These are phyloP conservation scores for Lactuca sativa DNA, from an alignment of 129 eudicot genomes.

Conservation along the genomic window DNA sequence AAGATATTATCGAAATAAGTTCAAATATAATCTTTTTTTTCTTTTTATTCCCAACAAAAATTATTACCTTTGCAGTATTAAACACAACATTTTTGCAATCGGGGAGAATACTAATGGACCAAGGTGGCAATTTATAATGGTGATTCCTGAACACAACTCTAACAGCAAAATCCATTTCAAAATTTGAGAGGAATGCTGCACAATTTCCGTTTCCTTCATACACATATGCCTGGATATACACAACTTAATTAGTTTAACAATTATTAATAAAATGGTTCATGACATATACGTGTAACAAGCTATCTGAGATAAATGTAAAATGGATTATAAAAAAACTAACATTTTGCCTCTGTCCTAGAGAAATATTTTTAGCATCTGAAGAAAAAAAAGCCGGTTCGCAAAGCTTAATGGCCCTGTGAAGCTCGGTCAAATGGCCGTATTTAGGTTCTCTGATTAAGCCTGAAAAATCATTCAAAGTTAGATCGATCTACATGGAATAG, in stretches of 20 bases:
- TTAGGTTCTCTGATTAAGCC: conserved; percentile 93
- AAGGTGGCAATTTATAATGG: conserved; percentile 87
- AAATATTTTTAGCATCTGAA: conserved; percentile 53
- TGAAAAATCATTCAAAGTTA: conserved; percentile 27
- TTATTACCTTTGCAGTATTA: conserved; percentile 80
- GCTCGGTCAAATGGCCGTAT: conserved; percentile 80
- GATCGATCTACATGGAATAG: background rate
- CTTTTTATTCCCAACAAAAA: background rate
- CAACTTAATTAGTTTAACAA: background rate
- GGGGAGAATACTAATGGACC: conserved; percentile 95
- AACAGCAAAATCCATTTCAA: conserved; percentile 47
- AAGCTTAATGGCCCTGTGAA: conserved; percentile 83
- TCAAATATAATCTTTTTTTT: background rate
- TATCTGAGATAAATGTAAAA: background rate
- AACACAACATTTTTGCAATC: conserved; percentile 84
- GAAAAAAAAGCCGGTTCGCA: conserved; percentile 73
- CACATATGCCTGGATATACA: conserved; percentile 59
- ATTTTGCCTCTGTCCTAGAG: conserved; percentile 65
- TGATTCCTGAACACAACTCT: conserved; percentile 60
- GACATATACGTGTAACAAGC: background rate
- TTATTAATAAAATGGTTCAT: too few species aligned
- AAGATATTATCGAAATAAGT: conserved; percentile 14
- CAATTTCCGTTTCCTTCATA: conserved; percentile 59
- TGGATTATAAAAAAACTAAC: conserved; percentile 33
- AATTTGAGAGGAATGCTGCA: conserved; percentile 90